These are phyloP conservation scores for Xylariaceae sp. DNA, from an alignment of 2,329 filamentous ascomycete species.

Conservation along the genomic window DNA sequence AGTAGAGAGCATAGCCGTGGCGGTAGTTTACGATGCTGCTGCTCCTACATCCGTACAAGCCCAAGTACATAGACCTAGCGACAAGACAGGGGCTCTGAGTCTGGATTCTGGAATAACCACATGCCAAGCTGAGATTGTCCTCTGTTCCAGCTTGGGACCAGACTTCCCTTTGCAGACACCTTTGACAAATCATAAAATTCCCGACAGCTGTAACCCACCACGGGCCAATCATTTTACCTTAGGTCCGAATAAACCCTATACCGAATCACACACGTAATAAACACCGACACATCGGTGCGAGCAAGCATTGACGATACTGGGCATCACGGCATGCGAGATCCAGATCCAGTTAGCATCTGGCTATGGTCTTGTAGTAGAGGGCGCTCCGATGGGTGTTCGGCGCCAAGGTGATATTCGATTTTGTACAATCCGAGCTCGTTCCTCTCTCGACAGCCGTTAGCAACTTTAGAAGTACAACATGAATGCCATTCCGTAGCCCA, in stretches of 20 bases:
- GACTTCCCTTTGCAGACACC: conserved; percentile 15
- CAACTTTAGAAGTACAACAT: background rate
- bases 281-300: too few species aligned
- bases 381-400: background rate
- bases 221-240: conserved; percentile 3
- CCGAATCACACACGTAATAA: too few species aligned
- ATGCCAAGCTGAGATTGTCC: conserved; percentile 14
- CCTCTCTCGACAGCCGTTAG: background rate
- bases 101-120: background rate
- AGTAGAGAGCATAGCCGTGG: background rate
- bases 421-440: background rate
- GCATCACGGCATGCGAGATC: too few species aligned
- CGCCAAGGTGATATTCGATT: background rate
- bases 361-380: too few species aligned
- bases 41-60: conserved; percentile 2
- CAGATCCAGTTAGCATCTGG: too few species aligned
- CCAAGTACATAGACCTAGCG: conserved; percentile 15
- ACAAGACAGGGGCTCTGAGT: conserved; percentile 10
- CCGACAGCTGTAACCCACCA: conserved; percentile 7
- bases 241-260: background rate
- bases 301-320: too few species aligned
- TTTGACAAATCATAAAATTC: conserved; percentile 24
- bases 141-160: conserved; percentile 17
- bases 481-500: conserved; percentile 3
- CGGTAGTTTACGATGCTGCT: background rate